phyloP scores from a whole-genome alignment of 1,139 yeast species.

The Hyphopichia pseudoburtonii region DNA sequence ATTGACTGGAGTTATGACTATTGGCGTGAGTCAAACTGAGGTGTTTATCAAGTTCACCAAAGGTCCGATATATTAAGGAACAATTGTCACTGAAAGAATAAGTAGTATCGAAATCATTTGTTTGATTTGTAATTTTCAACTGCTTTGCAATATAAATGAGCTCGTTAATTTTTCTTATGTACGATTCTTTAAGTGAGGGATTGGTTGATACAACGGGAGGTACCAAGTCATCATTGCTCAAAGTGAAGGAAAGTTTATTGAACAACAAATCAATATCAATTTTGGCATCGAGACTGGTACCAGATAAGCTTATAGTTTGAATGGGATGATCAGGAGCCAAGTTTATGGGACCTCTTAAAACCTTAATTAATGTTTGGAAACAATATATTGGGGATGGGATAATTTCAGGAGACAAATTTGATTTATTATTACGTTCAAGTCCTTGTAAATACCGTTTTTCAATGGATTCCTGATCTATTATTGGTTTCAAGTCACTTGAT shows the following conservation, averaged over 20 bases:
- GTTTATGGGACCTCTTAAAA: slow-evolving; percentile 60
- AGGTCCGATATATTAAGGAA: slow-evolving; percentile 31
- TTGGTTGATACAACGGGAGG: slow-evolving; percentile 53
- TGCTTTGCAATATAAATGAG: slow-evolving; percentile 42
- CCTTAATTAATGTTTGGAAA: slow-evolving; percentile 55
- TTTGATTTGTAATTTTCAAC: slow-evolving; percentile 16
- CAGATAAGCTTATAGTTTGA: slow-evolving; percentile 53
- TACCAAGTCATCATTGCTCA: slow-evolving; percentile 44
- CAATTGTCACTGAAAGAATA: slow-evolving; percentile 42
- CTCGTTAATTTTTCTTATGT: slow-evolving; percentile 50
- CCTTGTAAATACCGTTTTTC: slow-evolving; percentile 28
- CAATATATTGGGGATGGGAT: slow-evolving; percentile 56
- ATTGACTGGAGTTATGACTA: slow-evolving; percentile 23
- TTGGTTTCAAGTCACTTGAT: slow-evolving; percentile 22
- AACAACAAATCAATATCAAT: slow-evolving; percentile 55
- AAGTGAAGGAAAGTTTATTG: slow-evolving; percentile 44
- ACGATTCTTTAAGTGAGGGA: slow-evolving; percentile 42
- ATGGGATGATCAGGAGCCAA: slow-evolving; percentile 41
- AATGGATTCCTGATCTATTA: slow-evolving; percentile 27
- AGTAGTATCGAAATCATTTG: slow-evolving; percentile 34
- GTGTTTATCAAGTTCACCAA: slow-evolving; percentile 47
- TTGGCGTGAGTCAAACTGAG: slow-evolving; percentile 25
- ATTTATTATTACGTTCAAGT: slow-evolving; percentile 26
- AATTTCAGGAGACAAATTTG: slow-evolving; percentile 26
- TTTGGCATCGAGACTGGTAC: slow-evolving; percentile 51